Base-by-base conservation (phyloP, 257 asterid species). In the Forsythia viridissima region DNA sequence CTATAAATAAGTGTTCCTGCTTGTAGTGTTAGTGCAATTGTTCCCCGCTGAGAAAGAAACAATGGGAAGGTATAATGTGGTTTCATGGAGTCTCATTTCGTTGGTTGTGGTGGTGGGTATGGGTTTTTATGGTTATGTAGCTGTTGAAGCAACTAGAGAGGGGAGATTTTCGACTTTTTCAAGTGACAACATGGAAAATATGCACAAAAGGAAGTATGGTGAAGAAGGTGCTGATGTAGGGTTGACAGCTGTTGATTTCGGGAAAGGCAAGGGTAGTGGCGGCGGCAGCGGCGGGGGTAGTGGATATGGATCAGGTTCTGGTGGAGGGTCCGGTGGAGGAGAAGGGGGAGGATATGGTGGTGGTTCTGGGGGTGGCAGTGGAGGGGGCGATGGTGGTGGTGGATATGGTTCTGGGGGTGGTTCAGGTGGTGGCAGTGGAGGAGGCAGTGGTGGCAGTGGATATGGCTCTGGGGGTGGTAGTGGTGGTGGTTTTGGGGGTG, bases 11-110 rank as follows among this genome's bases (percentile, higher is more conserved):
- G 73, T 38, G 73, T 76, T 40, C 21, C 34, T 30, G 34, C 34
- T 30, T 30, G 34, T 30, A 30, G 34, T 30, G 34, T 30, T 30
- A 30, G 34, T 30, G 34, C 34, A 30, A 30, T 30, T 30, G 34
- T 30, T 30, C 34, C 34, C 34, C 2, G 34, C 34, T 30, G 34
- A 30, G 34, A 30, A 1, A 30, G 61, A 43, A 63, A 68, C 18
- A 72, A 88, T 83, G 92, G 80, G 44, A 51, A 76, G 63, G 73
- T 20, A 21, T 73, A 76, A 73, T 12, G 39, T 10, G 6, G 79
- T 68, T 74, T 76, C 78, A 1, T 77, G 83, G 88, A 57, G 76
- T 80, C 44, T 86, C 39, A 48, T 88, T 83, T 81, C 81, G 59
- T 72, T 84, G 84, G 51, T 82, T 40, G 80, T 77, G 82, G 6